phyloP scores from a whole-genome alignment of 2,329 filamentous ascomycete species.

The Achaetomium macrosporum region DNA sequence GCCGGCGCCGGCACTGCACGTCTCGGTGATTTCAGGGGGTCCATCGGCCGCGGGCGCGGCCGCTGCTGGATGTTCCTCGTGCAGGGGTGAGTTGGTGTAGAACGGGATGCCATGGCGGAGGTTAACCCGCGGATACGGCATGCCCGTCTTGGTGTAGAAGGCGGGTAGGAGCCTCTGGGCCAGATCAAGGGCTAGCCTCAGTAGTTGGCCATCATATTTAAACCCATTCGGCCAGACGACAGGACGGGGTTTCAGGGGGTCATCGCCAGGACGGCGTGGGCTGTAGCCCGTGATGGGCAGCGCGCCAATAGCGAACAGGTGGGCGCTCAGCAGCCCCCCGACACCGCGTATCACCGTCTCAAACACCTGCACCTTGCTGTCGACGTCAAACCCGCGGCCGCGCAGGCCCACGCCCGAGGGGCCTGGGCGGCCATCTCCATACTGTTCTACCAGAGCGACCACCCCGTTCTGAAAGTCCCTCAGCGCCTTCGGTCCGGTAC shows the following conservation, averaged over 20 bases:
- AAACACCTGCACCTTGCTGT: constrained; percentile 98
- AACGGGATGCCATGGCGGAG: constrained; percentile 86
- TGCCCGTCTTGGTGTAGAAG: constrained; percentile 83
- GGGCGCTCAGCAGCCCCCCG: constrained; percentile 84
- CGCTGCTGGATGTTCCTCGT: constrained; percentile 43
- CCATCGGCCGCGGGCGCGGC: constrained; percentile 33
- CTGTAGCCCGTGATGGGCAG: constrained; percentile 78
- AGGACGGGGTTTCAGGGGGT: constrained; percentile 42
- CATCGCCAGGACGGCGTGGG: constrained; percentile 39
- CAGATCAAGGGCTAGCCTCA: constrained; percentile 84
- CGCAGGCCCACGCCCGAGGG: constrained; percentile 63
- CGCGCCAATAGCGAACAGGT: constrained; percentile 87
- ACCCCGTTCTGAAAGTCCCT: constrained; percentile 76
- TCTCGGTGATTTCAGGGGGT: constrained; percentile 77
- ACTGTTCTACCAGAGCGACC: constrained; percentile 67
- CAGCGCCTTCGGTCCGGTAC: constrained; percentile 56
- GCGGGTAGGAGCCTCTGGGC: constrained; percentile 80
- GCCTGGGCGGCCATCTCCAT: constrained; percentile 75
- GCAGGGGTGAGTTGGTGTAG: constrained; percentile 78
- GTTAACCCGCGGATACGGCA: constrained; percentile 93
- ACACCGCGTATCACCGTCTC: constrained; percentile 94
- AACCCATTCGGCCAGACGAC: constrained; percentile 74
- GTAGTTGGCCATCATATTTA: constrained; percentile 79
- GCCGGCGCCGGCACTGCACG: constrained; percentile 93
- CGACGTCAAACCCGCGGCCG: constrained; percentile 80